Conservation (phyloP, 352 stramenopile genomes). For the Pythium guiyangense region DNA sequence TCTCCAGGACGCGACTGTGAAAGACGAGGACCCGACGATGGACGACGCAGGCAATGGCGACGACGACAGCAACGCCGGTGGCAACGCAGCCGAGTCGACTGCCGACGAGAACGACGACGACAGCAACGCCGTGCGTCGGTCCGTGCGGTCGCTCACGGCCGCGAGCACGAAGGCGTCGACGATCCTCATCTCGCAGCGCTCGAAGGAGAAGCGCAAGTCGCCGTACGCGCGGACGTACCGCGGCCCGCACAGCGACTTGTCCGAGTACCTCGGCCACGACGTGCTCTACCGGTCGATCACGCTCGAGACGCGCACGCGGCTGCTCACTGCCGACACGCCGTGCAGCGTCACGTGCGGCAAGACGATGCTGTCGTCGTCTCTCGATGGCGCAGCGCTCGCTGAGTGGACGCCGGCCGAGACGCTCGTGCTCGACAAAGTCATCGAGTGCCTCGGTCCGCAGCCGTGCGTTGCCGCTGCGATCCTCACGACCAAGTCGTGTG, state of each 20-base stretch:
- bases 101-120: conserved; percentile 14
- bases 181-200: conserved; percentile 21
- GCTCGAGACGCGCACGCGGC: conserved; percentile 15
- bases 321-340: conserved; percentile 19
- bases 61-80: conserved; percentile 5
- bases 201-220: conserved; percentile 27
- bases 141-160: conserved; percentile 39
- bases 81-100: conserved; percentile 6
- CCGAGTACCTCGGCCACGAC: conserved; percentile 58
- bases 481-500: conserved; percentile 40
- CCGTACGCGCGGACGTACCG: conserved; percentile 23
- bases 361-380: neutral
- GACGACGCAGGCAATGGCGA: conserved; percentile 6
- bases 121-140: conserved; percentile 21
- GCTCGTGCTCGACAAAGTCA: conserved; percentile 35
- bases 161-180: conserved; percentile 53
- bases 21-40: neutral
- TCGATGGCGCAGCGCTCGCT: neutral
- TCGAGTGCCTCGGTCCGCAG: conserved; percentile 27
- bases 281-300: conserved; percentile 39
- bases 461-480: conserved; percentile 39
- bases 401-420: conserved; percentile 37
- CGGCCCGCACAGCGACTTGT: conserved; percentile 26
- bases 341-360: conserved; percentile 29
- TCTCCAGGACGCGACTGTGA: neutral